Percentiles rank a stretch among this genome's conserved stretches.
These are phyloP conservation scores for Rhododendron williamsianum DNA, from an alignment of 148 eudicot species.

Conservation along the genomic window DNA sequence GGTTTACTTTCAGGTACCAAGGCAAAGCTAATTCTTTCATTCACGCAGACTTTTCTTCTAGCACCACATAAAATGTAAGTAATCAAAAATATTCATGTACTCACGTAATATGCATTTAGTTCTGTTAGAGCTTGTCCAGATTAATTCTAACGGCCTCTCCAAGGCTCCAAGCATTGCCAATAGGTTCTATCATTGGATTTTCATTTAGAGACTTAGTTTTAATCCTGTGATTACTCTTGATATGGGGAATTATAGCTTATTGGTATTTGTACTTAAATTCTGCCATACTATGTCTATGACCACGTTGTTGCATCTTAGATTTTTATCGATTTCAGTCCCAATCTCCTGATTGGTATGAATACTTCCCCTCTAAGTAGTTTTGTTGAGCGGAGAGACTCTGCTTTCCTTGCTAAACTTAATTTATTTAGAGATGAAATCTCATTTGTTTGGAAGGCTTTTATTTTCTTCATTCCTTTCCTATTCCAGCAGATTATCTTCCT, in stretches of 20 bases:
- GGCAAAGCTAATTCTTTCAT: conserved; percentile 8
- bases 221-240: background rate
- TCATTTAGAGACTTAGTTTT: background rate
- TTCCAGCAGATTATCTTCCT: no score
- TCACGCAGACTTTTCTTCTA: background rate
- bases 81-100: background rate
- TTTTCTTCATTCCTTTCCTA: no score
- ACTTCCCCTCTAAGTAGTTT: background rate
- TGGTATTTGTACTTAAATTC: background rate
- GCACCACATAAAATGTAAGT: conserved; percentile 13
- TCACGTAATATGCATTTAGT: background rate
- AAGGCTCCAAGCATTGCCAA: background rate
- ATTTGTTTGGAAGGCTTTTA: no score
- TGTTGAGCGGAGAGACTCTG: background rate
- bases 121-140: background rate
- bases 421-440: no score
- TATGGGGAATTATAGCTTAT: background rate
- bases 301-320: background rate
- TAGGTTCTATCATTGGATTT: background rate
- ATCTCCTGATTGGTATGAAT: background rate
- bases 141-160: background rate
- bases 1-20: conserved; percentile 4
- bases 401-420: no score
- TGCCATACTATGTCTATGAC: background rate
- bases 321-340: background rate